Base-by-base conservation (phyloP, 352 stramenopile genomes). In the Bremia lactucae region DNA sequence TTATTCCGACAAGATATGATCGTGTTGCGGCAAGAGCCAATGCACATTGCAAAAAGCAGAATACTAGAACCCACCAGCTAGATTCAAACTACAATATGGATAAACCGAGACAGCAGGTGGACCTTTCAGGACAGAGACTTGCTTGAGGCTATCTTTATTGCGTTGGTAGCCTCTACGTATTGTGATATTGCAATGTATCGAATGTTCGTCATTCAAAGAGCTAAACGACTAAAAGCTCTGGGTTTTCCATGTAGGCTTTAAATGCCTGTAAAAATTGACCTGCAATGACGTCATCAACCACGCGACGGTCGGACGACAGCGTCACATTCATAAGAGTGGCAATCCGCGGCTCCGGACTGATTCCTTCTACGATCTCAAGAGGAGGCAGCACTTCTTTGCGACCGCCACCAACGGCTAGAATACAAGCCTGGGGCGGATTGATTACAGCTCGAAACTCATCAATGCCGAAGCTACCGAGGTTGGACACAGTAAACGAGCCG, bases 401-500 rank as follows among this genome's bases (percentile, higher is more conserved):
- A 40, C 95, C 94, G 23, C 91, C 87, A 38, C 96, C 96, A 4
- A 99, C 83, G 0, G 96, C 96, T 50, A 99, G 76, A 75, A 99
- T 99, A 45, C 92, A 97, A 2, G 94, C 94, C 72, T 99, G 95
- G 8, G 96, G 96, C 26, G 90, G 91, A 74, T 99, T 99, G 55
- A 99, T 98, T 31, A 99, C 95, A 7, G 97, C 96, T 29, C 77
- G 94, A 62, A 99, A 99, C 65, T 95, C 83, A 54, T 95, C 81
- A 59, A 99, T 98, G 46, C 96, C 96, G 65, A 99, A 99, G 59
- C 77, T 78, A 11, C 96, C 97, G 41, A 99, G 72, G 71, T 99
- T 99, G 25, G 78, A 97, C 47, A 99, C 87, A n/a, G 94, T 98
- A 75, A 99, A 99, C 22, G 90, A 97, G 38, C 96, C 96, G 42